A percentile compares a stretch with the other conserved stretches of the same genome.
phyloP scores from a whole-genome alignment of 768 basidiomycete species.

The Termitomyces eurrhizus region DNA sequence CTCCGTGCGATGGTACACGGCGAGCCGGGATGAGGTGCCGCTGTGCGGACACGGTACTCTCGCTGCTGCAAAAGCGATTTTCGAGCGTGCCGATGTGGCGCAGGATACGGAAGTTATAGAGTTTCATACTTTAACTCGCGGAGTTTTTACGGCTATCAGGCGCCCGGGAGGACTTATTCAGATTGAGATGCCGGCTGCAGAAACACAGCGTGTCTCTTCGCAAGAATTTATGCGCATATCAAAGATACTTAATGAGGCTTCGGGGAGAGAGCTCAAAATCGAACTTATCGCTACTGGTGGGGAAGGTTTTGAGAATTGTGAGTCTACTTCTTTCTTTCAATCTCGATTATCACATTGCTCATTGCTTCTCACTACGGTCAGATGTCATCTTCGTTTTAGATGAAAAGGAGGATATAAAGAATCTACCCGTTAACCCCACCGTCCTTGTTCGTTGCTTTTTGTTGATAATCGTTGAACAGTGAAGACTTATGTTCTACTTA shows the following conservation, averaged over 20 bases:
- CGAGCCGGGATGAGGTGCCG: constrained; percentile 24
- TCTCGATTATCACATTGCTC: neutral
- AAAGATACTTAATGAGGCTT: constrained; percentile 29
- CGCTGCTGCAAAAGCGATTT: constrained; percentile 39
- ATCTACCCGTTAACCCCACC: constrained; percentile 5
- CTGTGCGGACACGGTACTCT: constrained; percentile 45
- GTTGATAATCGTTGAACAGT: neutral
- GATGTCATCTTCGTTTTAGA: constrained; percentile 41
- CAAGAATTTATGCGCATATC: constrained; percentile 28
- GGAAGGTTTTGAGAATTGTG: constrained; percentile 28
- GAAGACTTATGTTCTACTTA: neutral
- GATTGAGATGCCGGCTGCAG: constrained; percentile 31
- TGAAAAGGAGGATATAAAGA: constrained; percentile 17
- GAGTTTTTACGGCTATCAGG: constrained; percentile 26
- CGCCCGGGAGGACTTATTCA: constrained; percentile 30
- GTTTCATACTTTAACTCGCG: constrained; percentile 26
- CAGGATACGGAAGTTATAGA: constrained; percentile 27
- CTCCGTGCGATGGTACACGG: constrained; percentile 35
- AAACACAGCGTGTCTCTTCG: constrained; percentile 20
- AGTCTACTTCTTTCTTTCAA: constrained; percentile 5
- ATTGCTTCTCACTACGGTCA: constrained; percentile 5
- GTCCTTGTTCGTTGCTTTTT: constrained; percentile 4
- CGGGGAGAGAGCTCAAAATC: constrained; percentile 34
- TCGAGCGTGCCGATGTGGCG: constrained; percentile 24
- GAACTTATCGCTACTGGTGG: constrained; percentile 34